phyloP scores from a whole-genome alignment of 805 yeast species.

The Candida sanyiensis region DNA sequence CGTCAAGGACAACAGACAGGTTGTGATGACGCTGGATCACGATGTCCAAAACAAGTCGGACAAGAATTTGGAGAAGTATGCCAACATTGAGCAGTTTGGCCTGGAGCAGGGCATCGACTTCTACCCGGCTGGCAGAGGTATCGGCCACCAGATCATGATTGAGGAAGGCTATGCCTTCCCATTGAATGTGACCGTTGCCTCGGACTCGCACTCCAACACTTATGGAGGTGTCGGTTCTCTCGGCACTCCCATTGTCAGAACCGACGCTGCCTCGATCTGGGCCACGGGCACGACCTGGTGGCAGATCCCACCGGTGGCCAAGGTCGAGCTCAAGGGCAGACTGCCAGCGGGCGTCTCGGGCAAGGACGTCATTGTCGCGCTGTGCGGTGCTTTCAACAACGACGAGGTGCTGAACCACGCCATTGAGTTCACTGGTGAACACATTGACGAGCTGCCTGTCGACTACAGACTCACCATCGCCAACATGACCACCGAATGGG shows the following conservation, averaged over 20 bases:
- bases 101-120: conserved; percentile 88
- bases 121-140: conserved; percentile 98
- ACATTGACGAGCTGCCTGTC: conserved; percentile 59
- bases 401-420: conserved; percentile 94
- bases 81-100: conserved; percentile 86
- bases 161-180: conserved; percentile 99
- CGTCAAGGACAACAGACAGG: conserved; percentile 81
- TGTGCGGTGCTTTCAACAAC: conserved; percentile 88
- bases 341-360: conserved; percentile 89
- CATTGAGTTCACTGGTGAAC: conserved; percentile 86
- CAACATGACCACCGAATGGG: conserved; percentile 98
- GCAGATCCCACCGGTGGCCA: conserved; percentile 99
- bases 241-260: conserved; percentile 97
- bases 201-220: conserved; percentile 96
- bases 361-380: conserved; percentile 92
- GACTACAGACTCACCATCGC: conserved; percentile 91
- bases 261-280: conserved; percentile 99
- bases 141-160: conserved; percentile 98
- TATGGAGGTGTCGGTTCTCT: conserved; percentile 95
- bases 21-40: conserved; percentile 94
- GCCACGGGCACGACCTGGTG: conserved; percentile 99
- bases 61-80: conserved; percentile 81
- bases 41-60: conserved; percentile 94
- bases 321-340: conserved; percentile 77
- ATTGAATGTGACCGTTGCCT: conserved; percentile 85